Evolutionary conservation across 495 filamentous ascomycete genomes (phyloP).

Genomic region (Penicillium bovifimosum): DNA sequence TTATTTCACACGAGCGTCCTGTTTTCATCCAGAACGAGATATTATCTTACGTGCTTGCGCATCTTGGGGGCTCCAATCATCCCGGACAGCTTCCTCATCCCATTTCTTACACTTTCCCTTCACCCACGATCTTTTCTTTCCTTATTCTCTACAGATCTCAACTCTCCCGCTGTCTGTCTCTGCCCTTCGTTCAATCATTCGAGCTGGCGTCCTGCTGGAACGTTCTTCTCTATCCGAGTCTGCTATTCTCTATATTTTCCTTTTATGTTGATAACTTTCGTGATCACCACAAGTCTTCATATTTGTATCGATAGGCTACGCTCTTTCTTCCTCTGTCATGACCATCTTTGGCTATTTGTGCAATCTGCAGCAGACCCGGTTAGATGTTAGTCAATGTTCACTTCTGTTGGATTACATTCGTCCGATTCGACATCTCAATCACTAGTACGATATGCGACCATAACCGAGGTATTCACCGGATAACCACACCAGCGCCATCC

Average conservation of each 20-base stretch:
- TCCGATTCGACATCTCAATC: too few species aligned
- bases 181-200: constrained; percentile 17
- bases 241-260: constrained; percentile 16
- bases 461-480: not conserved
- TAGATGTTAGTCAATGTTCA: constrained; percentile 12
- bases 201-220: constrained; percentile 10
- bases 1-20: not conserved
- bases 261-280: constrained; percentile 25
- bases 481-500: not conserved
- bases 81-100: not conserved
- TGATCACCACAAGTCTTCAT: constrained; percentile 10
- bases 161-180: constrained; percentile 12
- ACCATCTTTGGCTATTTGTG: constrained; percentile 17
- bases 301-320: constrained; percentile 1
- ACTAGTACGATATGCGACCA: not conserved
- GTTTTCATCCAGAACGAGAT: not conserved
- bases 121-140: constrained; percentile 15
- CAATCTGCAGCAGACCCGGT: constrained; percentile 16
- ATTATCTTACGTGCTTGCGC: constrained; percentile 4
- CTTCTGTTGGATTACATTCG: not conserved
- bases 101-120: constrained; percentile 8
- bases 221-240: constrained; percentile 11
- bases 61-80: not conserved
- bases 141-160: constrained; percentile 12
- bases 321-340: constrained; percentile 11